Evolutionary conservation across 2,329 filamentous ascomycete genomes (phyloP).

Genomic region (Phyllosticta citrichinensis): DNA sequence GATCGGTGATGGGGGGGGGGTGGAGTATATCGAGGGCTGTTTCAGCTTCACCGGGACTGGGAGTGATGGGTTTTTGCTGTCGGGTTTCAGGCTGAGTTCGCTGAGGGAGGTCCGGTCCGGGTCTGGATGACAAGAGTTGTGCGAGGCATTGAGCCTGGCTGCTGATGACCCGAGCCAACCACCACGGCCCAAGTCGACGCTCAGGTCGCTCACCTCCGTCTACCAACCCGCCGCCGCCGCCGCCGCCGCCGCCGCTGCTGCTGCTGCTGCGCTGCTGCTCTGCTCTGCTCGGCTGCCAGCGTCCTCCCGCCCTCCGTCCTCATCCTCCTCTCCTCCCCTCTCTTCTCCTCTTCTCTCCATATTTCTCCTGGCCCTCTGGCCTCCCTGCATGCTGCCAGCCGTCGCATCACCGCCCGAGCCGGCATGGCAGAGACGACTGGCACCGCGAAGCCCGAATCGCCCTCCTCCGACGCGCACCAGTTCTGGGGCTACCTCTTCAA

Average conservation of each 20-base stretch:
- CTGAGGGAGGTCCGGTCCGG: no score
- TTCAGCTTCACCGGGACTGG: not conserved
- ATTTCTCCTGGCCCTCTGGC: not conserved
- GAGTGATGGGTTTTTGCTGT: not conserved
- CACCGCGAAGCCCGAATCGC: constrained; percentile 19
- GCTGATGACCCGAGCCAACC: not conserved
- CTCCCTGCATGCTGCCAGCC: not conserved
- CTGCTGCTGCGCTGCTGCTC: not conserved
- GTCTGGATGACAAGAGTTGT: no score
- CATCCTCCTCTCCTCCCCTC: not conserved
- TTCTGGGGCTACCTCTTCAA: constrained; percentile 44
- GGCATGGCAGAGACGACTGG: constrained; percentile 6
- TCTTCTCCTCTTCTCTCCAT: not conserved
- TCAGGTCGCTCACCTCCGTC: not conserved
- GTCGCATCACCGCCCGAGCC: constrained; percentile 13
- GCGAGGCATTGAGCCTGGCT: not conserved
- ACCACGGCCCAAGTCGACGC: not conserved
- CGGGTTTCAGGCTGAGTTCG: not conserved
- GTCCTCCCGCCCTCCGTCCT: no score
- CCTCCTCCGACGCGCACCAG: constrained; percentile 34
- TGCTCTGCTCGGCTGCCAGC: no score
- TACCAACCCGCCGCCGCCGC: not conserved
- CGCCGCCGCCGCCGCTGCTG: not conserved
- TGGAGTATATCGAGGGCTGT: not conserved
- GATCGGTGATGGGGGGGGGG: not conserved